Base-by-base conservation (phyloP, 2,329 filamentous ascomycete genomes). In the Colletotrichum orchidophilum region DNA sequence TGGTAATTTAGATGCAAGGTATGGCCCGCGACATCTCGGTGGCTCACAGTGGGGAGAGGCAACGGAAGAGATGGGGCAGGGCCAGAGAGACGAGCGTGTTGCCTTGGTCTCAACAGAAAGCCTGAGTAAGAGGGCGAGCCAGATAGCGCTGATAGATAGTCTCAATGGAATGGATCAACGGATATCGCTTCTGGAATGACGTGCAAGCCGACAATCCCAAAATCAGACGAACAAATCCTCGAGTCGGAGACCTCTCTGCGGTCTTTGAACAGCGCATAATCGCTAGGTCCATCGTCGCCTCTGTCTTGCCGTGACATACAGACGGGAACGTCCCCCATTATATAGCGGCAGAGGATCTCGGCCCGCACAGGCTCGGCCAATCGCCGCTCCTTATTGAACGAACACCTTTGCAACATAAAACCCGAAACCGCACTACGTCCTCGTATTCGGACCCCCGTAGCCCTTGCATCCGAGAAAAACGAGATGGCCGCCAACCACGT, bases 1-100 rank as follows among this genome's bases (percentile, higher is more conserved):
- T 31, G 66, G 70, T 72, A 72, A 70, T 70, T 70, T 70, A 72
- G 66, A 72, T 66, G 53, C 55, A 66, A 29, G 11, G 66, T 70
- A 61, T 29, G 35, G 46, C 42, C 54, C 29, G 66, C 59, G 66
- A 61, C 39, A 70, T 66, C 33, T 60, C 24, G 59, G 33, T 58
- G 66, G 39, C 53, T 63, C 53, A 54, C 68, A 50, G 33, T 50
- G 66, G 58, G 46, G 54, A 46, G 57, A 57, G 31, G 57, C 29
- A 42, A 46, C 63, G 26, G 65, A 52, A 39, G 59, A 57, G 11
- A 35, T 29, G 1, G 24, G 53, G 61, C n/a, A n/a, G 53, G 35
- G 31, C 50, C 49, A 52, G 21, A n/a, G 59, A 63, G 58, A 55
- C 42, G n/a, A 52, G 54, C 42, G 57, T 33, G 42, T 35, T 67